These are phyloP conservation scores for Papiliotrema flavescens DNA, from an alignment of 1,284 basidiomycete genomes.

Conservation along the genomic window DNA sequence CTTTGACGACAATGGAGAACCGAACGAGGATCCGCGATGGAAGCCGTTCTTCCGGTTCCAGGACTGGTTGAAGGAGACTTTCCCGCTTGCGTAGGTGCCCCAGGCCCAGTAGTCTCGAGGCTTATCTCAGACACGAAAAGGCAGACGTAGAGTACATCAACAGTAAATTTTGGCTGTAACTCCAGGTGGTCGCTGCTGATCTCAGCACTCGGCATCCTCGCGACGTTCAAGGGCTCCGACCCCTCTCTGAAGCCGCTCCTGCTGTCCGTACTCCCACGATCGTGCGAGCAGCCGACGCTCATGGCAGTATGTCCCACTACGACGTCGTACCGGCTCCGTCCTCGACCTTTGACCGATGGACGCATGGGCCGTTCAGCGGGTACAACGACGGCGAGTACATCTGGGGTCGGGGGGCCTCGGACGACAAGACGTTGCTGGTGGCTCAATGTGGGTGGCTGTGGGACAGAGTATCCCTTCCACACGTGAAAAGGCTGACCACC, in stretches of 20 bases:
- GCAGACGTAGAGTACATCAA: constrained; percentile 50
- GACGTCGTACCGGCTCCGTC: constrained; percentile 47
- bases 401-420: constrained; percentile 46
- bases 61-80: constrained; percentile 37
- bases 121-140: constrained; percentile 17
- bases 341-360: constrained; percentile 45
- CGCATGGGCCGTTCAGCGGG: constrained; percentile 45
- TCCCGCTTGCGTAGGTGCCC: constrained; percentile 36
- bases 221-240: constrained; percentile 51
- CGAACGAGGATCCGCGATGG: constrained; percentile 46
- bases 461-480: neutral
- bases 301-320: constrained; percentile 41
- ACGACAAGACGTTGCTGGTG: constrained; percentile 48
- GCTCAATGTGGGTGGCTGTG: constrained; percentile 45
- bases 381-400: constrained; percentile 42
- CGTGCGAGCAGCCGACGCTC: neutral
- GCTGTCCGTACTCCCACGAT: constrained; percentile 29
- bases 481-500: too few relatives aligned
- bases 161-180: constrained; percentile 20
- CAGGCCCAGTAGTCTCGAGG: neutral
- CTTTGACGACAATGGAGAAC: constrained; percentile 47
- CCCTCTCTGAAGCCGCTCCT: constrained; percentile 51
- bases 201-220: constrained; percentile 50
- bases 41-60: constrained; percentile 46
- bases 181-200: neutral